Conservation (phyloP, 352 stramenopile species). For the Globisporangium ultimum region DNA sequence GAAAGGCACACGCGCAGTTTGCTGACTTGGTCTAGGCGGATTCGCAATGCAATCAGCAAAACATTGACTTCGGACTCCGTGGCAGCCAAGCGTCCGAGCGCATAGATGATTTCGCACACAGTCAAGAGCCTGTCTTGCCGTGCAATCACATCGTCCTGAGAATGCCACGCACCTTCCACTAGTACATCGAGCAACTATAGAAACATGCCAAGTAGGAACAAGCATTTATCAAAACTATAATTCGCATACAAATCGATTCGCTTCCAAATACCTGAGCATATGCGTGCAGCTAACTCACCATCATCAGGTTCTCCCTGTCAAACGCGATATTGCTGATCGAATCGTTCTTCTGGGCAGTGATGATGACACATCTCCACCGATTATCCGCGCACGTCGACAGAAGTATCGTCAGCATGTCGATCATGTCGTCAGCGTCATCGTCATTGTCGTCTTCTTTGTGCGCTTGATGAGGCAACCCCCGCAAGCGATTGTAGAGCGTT, state of each 20-base stretch:
- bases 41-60: neutral
- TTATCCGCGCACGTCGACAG: neutral
- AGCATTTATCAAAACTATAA: no score
- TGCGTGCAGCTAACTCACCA: neutral
- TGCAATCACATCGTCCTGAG: neutral
- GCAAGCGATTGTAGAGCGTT: neutral
- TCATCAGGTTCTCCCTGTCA: neutral
- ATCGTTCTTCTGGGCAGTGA: neutral
- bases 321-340: neutral
- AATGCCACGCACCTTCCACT: no score
- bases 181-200: neutral
- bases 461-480: neutral
- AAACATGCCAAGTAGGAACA: no score
- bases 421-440: constrained; percentile 10
- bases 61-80: neutral
- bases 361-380: neutral
- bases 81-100: neutral
- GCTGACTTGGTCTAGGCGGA: neutral
- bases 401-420: constrained; percentile 8
- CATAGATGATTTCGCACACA: neutral
- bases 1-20: neutral
- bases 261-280: no score
- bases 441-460: neutral
- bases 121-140: neutral
- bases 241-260: no score